A percentile compares a stretch with the other conserved stretches of the same genome.
Conservation (phyloP, 352 stramenopile genomes). For the Hyaloperonospora arabidopsidis region DNA sequence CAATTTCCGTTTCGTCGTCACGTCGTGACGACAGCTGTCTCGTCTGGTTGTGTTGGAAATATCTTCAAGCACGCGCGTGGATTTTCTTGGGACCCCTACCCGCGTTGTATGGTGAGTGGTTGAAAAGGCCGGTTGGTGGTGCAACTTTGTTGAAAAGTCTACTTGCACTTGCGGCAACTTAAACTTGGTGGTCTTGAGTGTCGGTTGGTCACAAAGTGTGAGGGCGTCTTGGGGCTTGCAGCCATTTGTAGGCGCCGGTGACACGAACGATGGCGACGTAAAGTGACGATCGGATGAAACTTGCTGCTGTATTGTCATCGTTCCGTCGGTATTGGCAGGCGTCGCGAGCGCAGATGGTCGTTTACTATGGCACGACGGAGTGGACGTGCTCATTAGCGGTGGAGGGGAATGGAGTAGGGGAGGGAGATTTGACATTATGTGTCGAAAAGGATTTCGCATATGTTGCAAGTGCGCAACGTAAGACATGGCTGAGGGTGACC, state of each 20-base stretch:
- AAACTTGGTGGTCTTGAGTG: slow-evolving; percentile 30
- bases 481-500: no score
- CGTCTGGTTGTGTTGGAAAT: slow-evolving; percentile 34
- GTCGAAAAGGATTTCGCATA: no score
- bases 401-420: no score
- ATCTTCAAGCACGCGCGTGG: slow-evolving; percentile 27
- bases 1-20: slow-evolving; percentile 29
- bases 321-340: no score
- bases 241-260: slow-evolving; percentile 16
- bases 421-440: no score
- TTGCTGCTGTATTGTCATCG: no score
- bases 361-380: no score
- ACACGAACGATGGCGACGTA: slow-evolving; percentile 37
- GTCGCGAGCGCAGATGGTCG: no score
- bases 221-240: slow-evolving; percentile 24
- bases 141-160: background rate
- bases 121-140: slow-evolving; percentile 5
- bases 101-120: slow-evolving; percentile 5
- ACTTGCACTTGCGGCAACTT: slow-evolving; percentile 3
- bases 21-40: slow-evolving; percentile 11
- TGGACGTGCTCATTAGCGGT: no score
- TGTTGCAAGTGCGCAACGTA: no score
- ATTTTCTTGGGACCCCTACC: slow-evolving; percentile 7
- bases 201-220: slow-evolving; percentile 31
- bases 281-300: slow-evolving; percentile 3